Conservation (phyloP, 495 filamentous ascomycete species). For the Talaromyces stipitatus region DNA sequence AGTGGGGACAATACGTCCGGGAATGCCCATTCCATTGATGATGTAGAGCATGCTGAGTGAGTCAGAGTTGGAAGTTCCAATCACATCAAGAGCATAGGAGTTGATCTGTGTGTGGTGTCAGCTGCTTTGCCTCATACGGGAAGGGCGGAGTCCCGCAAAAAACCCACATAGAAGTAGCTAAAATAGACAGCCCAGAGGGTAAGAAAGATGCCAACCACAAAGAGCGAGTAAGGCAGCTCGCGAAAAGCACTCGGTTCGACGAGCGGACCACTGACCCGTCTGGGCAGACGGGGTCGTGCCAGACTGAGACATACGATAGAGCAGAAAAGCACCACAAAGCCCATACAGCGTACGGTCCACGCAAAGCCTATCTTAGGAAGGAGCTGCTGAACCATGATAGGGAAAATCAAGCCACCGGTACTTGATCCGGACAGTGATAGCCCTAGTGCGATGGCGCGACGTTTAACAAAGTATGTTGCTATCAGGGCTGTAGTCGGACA, state of each 20-base stretch:
- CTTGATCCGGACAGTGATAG: constrained; percentile 60
- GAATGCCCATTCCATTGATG: constrained; percentile 61
- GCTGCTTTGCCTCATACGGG: too few species aligned
- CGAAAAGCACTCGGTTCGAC: constrained; percentile 31
- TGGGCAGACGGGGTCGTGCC: constrained; percentile 23
- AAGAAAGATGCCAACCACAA: constrained; percentile 24
- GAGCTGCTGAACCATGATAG: constrained; percentile 60
- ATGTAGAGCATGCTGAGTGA: constrained; percentile 64
- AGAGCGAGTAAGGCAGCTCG: constrained; percentile 24
- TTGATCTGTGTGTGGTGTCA: too few species aligned
- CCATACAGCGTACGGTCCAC: constrained; percentile 31
- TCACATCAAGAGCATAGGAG: constrained; percentile 50
- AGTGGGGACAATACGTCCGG: constrained; percentile 58
- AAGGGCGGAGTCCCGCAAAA: not conserved
- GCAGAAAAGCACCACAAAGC: constrained; percentile 23
- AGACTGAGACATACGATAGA: constrained; percentile 11
- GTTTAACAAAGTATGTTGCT: constrained; percentile 66
- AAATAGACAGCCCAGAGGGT: constrained; percentile 26
- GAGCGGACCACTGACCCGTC: constrained; percentile 26
- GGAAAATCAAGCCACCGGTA: constrained; percentile 72
- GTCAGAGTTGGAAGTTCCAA: constrained; percentile 43
- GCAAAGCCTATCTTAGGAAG: constrained; percentile 42
- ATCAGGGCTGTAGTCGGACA: constrained; percentile 61
- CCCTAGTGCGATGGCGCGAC: constrained; percentile 60
- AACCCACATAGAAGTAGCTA: constrained; percentile 24